Evolutionary conservation across 1,284 basidiomycete genomes (phyloP), one percentile per base, ranked within the genome.

Genomic region (Apiotrichum veenhuisii): DNA sequence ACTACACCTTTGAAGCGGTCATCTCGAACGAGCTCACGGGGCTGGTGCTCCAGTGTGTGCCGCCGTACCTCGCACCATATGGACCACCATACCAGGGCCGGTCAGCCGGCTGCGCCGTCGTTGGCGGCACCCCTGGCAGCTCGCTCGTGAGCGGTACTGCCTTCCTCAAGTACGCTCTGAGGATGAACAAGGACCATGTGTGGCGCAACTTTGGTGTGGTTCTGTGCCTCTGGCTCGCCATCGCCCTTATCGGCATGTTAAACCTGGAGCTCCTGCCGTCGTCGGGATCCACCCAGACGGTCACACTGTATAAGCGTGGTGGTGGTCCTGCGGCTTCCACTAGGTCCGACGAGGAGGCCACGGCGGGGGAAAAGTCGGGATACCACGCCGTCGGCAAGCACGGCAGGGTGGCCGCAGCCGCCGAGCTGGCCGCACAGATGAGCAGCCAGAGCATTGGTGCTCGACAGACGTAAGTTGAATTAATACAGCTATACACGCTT

Each of bases 201-300:
- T 80, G 78, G 77, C 68, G 77, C 52, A 79, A 81, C 63, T 73
- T 79, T 33, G 79, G 74, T 34, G 75, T 80, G 54, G 59, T 79
- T 50, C 59, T 77, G 9, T 66, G 64, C 14, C 67, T 76, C 25
- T 72, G 71, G 50, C 47, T 74, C 25, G 66, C 64, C 46, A 67
- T 33, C 50, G 46, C 18, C 42, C 20, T 23, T 37, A 17, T 59
- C 53, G 20, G 52, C 64, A 38, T 59, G 46, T 18, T 45, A 33
- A 18, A 50, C 49, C 37, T 62, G 59, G 22, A 52, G 43, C 44
- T 49, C 55, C 40, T 48, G 41, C 23, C 69, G 3, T 67, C 65
- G n/a, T 66, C 65, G n/a, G 69, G 68, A 14, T 64, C 62, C 15
- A 66, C 64, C 52, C 61, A 65, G 49, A 54, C 63, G 5, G 50